These are phyloP conservation scores for Scleroderma bovista DNA, from an alignment of 768 basidiomycete species.

Conservation along the genomic window DNA sequence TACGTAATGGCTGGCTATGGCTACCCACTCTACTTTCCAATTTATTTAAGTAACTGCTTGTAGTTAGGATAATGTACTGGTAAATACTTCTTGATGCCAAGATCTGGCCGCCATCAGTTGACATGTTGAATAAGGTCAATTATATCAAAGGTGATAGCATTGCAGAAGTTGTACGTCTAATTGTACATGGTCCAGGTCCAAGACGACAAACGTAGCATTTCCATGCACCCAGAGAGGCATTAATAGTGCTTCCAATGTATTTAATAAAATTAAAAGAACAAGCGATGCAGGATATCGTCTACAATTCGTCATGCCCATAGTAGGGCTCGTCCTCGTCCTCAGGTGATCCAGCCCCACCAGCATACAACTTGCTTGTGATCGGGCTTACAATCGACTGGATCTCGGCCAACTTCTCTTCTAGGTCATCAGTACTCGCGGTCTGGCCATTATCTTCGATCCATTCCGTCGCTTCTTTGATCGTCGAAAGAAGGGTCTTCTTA, in stretches of 20 bases:
- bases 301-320: slow-evolving; percentile 53
- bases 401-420: slow-evolving; percentile 85
- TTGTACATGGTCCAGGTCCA: too few relatives aligned
- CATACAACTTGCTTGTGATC: slow-evolving; percentile 80
- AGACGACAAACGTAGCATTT: too few relatives aligned
- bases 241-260: not conserved
- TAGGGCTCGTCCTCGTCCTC: slow-evolving; percentile 41
- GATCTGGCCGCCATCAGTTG: too few relatives aligned
- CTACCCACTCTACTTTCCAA: too few relatives aligned
- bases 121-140: too few relatives aligned
- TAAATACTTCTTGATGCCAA: too few relatives aligned
- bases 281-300: not conserved
- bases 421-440: slow-evolving; percentile 74
- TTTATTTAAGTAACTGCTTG: too few relatives aligned
- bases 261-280: not conserved
- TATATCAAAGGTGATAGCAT: too few relatives aligned
- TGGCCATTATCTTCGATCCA: slow-evolving; percentile 88
- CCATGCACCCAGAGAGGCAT: too few relatives aligned
- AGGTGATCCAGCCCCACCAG: slow-evolving; percentile 18
- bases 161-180: too few relatives aligned
- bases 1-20: too few relatives aligned
- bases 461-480: slow-evolving; percentile 83
- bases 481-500: slow-evolving; percentile 74
- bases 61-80: too few relatives aligned
- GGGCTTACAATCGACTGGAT: slow-evolving; percentile 74